These are phyloP conservation scores for Sporisorium iseilematis-ciliati DNA, from an alignment of 1,284 basidiomycete species.

Conservation along the genomic window DNA sequence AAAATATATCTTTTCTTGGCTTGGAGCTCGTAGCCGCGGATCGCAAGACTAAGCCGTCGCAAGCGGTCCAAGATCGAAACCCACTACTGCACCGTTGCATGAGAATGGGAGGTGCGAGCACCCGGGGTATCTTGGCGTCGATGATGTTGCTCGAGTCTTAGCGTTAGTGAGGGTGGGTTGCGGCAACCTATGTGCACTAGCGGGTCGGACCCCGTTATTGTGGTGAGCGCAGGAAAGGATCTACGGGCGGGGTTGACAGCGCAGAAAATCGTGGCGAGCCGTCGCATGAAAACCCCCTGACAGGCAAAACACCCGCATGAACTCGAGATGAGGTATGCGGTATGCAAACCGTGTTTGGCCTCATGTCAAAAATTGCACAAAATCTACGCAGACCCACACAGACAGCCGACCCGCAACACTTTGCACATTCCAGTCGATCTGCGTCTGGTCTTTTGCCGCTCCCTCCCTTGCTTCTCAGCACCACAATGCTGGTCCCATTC, in stretches of 20 bases:
- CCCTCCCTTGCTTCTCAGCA: background rate
- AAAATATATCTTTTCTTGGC: too few relatives aligned
- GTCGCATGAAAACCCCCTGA: conserved; percentile 2
- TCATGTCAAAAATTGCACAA: conserved; percentile 14
- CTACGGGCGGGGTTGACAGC: background rate
- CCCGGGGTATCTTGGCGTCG: too few relatives aligned
- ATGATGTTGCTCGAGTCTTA: too few relatives aligned
- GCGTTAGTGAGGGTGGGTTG: too few relatives aligned
- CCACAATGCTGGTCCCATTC: background rate
- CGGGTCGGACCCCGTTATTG: background rate
- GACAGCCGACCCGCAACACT: too few relatives aligned
- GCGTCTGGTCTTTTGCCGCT: background rate
- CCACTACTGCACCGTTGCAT: too few relatives aligned
- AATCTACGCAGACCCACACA: background rate
- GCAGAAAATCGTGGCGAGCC: background rate
- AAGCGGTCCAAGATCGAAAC: too few relatives aligned
- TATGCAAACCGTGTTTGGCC: conserved; percentile 7
- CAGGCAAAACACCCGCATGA: background rate
- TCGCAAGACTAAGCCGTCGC: too few relatives aligned
- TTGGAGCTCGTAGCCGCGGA: too few relatives aligned
- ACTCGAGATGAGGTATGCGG: conserved; percentile 2
- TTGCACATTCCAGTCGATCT: conserved; percentile 14
- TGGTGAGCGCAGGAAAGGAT: background rate
- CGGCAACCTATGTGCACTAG: too few relatives aligned
- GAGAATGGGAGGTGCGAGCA: too few relatives aligned